phyloP scores from a whole-genome alignment of 139 green algal genomes.

The Zygnema cylindricum region DNA sequence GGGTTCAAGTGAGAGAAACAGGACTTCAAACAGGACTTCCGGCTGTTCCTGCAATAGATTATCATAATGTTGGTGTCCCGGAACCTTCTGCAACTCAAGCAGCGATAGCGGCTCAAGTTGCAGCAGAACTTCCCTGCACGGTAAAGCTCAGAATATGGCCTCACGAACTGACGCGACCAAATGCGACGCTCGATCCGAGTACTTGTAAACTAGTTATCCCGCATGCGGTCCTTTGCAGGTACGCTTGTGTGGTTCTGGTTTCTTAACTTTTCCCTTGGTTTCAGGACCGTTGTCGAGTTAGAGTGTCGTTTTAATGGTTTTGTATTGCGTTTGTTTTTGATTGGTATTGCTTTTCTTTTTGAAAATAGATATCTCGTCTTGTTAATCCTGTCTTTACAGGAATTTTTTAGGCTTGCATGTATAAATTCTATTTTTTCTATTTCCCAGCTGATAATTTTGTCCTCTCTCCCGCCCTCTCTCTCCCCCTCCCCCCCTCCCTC shows the following conservation, averaged over 20 bases:
- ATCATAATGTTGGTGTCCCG: constrained; percentile 6
- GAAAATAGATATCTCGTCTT: too few relatives aligned
- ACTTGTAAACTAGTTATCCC: constrained; percentile 67
- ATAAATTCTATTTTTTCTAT: too few relatives aligned
- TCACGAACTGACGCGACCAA: constrained; percentile 63
- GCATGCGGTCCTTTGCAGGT: constrained; percentile 80
- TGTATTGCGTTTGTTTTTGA: background rate
- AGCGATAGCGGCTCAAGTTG: constrained; percentile 30
- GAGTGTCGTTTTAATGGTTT: background rate
- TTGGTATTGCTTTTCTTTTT: too few relatives aligned
- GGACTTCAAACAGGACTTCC: background rate
- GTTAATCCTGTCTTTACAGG: too few relatives aligned
- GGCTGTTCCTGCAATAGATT: background rate
- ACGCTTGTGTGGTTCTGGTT: background rate
- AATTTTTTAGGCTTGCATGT: too few relatives aligned
- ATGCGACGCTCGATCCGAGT: constrained; percentile 34
- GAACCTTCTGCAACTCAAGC: constrained; percentile 8
- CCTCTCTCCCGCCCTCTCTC: too few relatives aligned
- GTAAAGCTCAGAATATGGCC: constrained; percentile 81
- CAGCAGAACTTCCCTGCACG: constrained; percentile 69
- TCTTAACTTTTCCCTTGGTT: background rate
- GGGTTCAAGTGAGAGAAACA: background rate
- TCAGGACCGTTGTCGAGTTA: background rate
- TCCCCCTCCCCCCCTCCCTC: too few relatives aligned
- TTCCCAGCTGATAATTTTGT: too few relatives aligned